phyloP scores from a whole-genome alignment of 208 protist species.

The Wallacemonas sp. region DNA sequence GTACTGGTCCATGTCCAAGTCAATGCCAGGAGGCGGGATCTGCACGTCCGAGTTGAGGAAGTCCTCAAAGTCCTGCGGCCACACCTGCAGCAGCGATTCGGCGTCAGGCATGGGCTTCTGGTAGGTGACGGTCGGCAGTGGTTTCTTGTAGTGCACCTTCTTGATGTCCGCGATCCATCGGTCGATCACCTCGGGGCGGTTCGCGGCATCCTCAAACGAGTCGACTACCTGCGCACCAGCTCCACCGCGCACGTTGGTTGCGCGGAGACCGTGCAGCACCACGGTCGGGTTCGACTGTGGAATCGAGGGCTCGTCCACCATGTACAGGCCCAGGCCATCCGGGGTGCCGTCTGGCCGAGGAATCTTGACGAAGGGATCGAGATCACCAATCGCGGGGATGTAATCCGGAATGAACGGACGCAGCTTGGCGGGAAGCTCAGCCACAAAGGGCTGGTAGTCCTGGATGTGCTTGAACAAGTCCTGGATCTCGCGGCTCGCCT shows the following conservation, averaged over 20 bases:
- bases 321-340: slow-evolving; percentile 91
- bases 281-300: slow-evolving; percentile 96
- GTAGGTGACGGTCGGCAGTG: slow-evolving; percentile 95
- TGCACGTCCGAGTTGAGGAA: slow-evolving; percentile 89
- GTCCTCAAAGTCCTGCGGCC: slow-evolving; percentile 94
- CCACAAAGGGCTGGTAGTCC: slow-evolving; percentile 92
- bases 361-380: slow-evolving; percentile 98
- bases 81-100: slow-evolving; percentile 95
- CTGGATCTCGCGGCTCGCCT: slow-evolving; percentile 91
- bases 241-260: slow-evolving; percentile 55
- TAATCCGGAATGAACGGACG: slow-evolving; percentile 98
- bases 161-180: slow-evolving; percentile 96
- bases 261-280: slow-evolving; percentile 87
- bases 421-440: slow-evolving; percentile 95
- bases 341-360: slow-evolving; percentile 90
- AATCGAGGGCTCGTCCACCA: slow-evolving; percentile 96
- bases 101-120: slow-evolving; percentile 97
- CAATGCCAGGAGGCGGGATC: slow-evolving; percentile 89
- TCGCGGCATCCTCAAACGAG: slow-evolving; percentile 95
- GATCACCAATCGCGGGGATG: slow-evolving; percentile 96
- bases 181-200: slow-evolving; percentile 94
- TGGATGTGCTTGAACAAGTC: slow-evolving; percentile 97
- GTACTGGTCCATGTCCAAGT: slow-evolving; percentile 94
- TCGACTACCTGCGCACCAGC: slow-evolving; percentile 81
- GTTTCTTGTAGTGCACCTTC: slow-evolving; percentile 96